These are phyloP conservation scores for Hymenoscyphus fructigenus DNA, from an alignment of 2,329 filamentous ascomycete genomes.

Conservation along the genomic window DNA sequence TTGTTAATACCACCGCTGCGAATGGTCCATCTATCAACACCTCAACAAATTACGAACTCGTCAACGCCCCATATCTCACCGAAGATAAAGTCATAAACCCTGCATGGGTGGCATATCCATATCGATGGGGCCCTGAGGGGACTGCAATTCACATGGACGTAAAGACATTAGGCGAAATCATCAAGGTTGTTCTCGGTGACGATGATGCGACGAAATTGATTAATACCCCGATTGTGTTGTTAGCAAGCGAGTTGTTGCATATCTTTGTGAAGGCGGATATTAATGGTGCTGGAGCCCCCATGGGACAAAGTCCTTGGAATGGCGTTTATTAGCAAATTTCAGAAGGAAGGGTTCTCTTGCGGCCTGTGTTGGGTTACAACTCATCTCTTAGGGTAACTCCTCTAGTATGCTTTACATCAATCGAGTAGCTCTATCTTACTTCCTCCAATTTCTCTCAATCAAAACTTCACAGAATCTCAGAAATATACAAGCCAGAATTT, in stretches of 20 bases:
- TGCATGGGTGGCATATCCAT: constrained; percentile 27
- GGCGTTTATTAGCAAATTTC: constrained; percentile 21
- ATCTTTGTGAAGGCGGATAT: constrained; percentile 28
- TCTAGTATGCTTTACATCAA: too few relatives aligned
- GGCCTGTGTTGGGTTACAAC: background rate
- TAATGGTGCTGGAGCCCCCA: constrained; percentile 25
- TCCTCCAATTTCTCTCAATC: too few relatives aligned
- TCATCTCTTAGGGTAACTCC: background rate
- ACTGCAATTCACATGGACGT: constrained; percentile 25
- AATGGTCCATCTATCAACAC: constrained; percentile 19
- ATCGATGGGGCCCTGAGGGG: constrained; percentile 29
- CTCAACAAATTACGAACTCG: constrained; percentile 19
- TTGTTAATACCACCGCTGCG: constrained; percentile 24
- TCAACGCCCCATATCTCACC: constrained; percentile 23
- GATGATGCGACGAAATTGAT: constrained; percentile 14
- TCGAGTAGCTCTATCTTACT: too few relatives aligned
- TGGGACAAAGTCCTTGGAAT: constrained; percentile 23
- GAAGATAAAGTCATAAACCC: constrained; percentile 21
- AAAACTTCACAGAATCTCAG: too few relatives aligned
- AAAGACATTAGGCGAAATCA: constrained; percentile 21
- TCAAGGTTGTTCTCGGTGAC: constrained; percentile 22
- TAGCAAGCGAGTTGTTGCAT: constrained; percentile 25
- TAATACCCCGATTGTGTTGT: constrained; percentile 20
- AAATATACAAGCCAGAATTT: too few relatives aligned
- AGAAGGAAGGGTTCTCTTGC: background rate